phyloP scores from a whole-genome alignment of 2,329 filamentous ascomycete species.

The Pestalotiopsis sp. region DNA sequence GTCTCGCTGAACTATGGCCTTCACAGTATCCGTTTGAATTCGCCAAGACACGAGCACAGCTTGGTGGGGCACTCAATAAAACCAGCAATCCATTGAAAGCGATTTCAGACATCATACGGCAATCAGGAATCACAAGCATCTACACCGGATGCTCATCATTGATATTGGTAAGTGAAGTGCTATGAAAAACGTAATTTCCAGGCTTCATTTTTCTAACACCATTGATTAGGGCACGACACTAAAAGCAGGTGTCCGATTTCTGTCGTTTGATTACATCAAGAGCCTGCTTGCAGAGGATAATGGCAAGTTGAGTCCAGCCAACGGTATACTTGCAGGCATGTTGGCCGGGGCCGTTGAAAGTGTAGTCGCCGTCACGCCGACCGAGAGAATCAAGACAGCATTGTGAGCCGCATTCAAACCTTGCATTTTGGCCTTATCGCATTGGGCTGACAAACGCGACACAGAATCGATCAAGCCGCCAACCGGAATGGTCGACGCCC shows the following conservation, averaged over 20 bases:
- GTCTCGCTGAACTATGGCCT: not conserved
- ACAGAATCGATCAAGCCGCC: not conserved
- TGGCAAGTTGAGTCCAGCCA: constrained; percentile 55
- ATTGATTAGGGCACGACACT: not conserved
- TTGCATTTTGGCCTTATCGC: not conserved
- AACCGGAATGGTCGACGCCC: not conserved
- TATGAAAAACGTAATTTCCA: not conserved
- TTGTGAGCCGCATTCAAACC: constrained; percentile 34
- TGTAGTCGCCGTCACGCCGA: constrained; percentile 67
- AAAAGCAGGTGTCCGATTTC: not conserved
- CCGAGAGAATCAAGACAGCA: constrained; percentile 69
- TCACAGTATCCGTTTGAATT: not conserved
- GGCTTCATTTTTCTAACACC: too few species aligned
- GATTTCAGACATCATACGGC: not conserved
- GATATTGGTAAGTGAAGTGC: not conserved
- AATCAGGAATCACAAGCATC: not conserved
- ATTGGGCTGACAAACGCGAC: not conserved
- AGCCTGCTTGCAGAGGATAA: not conserved
- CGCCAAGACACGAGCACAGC: not conserved
- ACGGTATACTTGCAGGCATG: constrained; percentile 67
- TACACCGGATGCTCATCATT: not conserved
- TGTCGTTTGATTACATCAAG: not conserved
- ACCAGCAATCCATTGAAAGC: constrained; percentile 63
- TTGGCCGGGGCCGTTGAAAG: constrained; percentile 62
- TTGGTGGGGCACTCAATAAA: not conserved